A percentile compares a stretch with the other conserved stretches of the same genome.
Conservation (phyloP, 176 grass and related monocot genomes). For the Oryza glumipatula region DNA sequence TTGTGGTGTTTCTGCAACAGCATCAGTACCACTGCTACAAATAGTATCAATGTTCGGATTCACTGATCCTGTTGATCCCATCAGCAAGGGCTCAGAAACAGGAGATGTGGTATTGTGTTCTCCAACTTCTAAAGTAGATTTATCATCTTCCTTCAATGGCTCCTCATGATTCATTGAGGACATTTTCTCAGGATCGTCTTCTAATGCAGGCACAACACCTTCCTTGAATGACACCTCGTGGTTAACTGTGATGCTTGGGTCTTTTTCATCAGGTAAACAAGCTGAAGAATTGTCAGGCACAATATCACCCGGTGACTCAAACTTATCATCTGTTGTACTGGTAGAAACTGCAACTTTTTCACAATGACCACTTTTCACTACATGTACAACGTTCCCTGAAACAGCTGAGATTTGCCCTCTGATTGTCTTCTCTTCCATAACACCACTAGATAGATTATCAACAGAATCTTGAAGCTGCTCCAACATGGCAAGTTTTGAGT, state of each 20-base stretch:
- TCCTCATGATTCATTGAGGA: constrained; percentile 30
- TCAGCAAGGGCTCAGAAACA: constrained; percentile 3
- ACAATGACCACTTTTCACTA: constrained; percentile 18
- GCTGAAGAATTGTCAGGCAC: constrained; percentile 18
- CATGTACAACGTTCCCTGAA: constrained; percentile 31
- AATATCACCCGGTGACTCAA: constrained; percentile 21
- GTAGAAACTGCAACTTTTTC: constrained; percentile 29
- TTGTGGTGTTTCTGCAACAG: constrained; percentile 43
- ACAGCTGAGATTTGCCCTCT: constrained; percentile 30
- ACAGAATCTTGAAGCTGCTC: constrained; percentile 46
- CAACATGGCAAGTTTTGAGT: constrained; percentile 23
- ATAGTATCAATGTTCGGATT: constrained; percentile 8
- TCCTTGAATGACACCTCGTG: constrained; percentile 40
- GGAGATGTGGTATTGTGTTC: constrained; percentile 2
- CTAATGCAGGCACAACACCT: constrained; percentile 22
- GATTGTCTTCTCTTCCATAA: constrained; percentile 20
- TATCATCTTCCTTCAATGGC: constrained; percentile 27
- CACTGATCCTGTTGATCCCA: not conserved
- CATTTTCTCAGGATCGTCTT: constrained; percentile 42
- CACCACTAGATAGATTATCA: constrained; percentile 30
- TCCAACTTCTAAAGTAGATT: constrained; percentile 39
- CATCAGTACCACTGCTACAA: constrained; percentile 25
- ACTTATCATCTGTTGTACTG: constrained; percentile 40
- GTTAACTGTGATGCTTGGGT: constrained; percentile 29
- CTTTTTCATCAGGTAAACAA: constrained; percentile 25